Evolutionary conservation across 352 stramenopile species (phyloP).

Genomic region (Phytophthora aleatoria): DNA sequence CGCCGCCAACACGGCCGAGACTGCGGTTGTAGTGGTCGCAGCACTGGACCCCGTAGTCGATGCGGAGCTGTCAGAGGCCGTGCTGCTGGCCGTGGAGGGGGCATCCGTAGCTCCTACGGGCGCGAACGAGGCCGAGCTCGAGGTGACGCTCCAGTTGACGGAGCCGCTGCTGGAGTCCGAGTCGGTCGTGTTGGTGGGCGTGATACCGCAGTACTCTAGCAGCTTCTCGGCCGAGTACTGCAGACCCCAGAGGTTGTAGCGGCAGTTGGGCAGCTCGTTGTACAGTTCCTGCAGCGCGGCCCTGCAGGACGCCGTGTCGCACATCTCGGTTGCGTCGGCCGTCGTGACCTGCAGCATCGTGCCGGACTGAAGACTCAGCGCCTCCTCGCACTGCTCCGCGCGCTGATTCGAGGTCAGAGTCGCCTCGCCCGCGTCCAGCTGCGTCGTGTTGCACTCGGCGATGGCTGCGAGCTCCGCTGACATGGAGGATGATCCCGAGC

Average conservation of each 20-base stretch:
- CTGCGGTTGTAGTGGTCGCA: constrained; percentile 9
- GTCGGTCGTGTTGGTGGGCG: constrained; percentile 38
- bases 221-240: constrained; percentile 44
- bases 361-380: constrained; percentile 26
- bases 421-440: constrained; percentile 44
- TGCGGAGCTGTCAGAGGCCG: constrained; percentile 20
- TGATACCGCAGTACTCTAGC: constrained; percentile 58
- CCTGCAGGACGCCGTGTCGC: constrained; percentile 48
- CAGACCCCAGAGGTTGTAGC: constrained; percentile 56
- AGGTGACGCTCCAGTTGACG: constrained; percentile 29
- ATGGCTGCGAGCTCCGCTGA: constrained; percentile 45
- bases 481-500: constrained; percentile 23
- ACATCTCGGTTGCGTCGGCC: constrained; percentile 44
- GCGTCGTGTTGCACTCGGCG: constrained; percentile 44
- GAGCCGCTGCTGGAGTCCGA: constrained; percentile 21
- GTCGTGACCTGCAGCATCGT: constrained; percentile 59
- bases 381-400: constrained; percentile 55
- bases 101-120: constrained; percentile 40
- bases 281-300: constrained; percentile 66
- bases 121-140: constrained; percentile 40
- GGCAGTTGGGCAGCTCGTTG: constrained; percentile 61
- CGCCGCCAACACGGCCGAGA: constrained; percentile 31
- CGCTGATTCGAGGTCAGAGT: constrained; percentile 56
- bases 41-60: constrained; percentile 19
- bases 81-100: constrained; percentile 31